Conservation (phyloP, 345 rosid species). For the Arabidopsis arenosa region DNA sequence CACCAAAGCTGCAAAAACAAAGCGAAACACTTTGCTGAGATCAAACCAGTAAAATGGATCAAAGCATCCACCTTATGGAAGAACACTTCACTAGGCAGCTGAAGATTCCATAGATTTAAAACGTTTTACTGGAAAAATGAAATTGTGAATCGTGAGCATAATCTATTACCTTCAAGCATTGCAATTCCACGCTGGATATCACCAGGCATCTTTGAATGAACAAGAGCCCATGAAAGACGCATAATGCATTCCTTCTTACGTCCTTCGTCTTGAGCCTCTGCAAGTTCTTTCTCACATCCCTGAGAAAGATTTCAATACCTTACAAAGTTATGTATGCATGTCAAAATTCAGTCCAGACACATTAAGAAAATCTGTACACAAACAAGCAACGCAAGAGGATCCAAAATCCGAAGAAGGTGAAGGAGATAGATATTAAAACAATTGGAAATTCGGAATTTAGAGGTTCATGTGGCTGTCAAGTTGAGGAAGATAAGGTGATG, state of each 20-base stretch:
- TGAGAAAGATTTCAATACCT: slow-evolving; percentile 31
- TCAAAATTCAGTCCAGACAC: neutral
- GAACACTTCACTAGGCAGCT: neutral
- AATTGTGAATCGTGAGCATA: neutral
- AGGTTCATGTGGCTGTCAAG: slow-evolving; percentile 2
- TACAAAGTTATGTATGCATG: neutral
- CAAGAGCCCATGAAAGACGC: slow-evolving; percentile 88
- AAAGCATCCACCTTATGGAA: slow-evolving; percentile 2
- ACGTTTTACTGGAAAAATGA: neutral
- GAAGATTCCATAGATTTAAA: slow-evolving; percentile 5
- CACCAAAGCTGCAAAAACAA: slow-evolving; percentile 50
- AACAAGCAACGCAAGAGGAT: slow-evolving; percentile 1
- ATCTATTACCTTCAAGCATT: slow-evolving; percentile 74
- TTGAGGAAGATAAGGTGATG: neutral
- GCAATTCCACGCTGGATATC: slow-evolving; percentile 83
- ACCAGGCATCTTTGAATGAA: slow-evolving; percentile 64
- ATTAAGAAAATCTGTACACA: too few species aligned
- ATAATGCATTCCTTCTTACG: slow-evolving; percentile 61
- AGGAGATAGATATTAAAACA: neutral
- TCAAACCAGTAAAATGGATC: slow-evolving; percentile 16
- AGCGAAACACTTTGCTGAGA: neutral
- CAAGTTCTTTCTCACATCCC: slow-evolving; percentile 81
- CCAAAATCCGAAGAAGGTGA: neutral
- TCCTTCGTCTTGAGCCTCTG: slow-evolving; percentile 64
- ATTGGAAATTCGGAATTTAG: neutral